A percentile compares a stretch with the other conserved stretches of the same genome.
Evolutionary conservation across 192 early-diverging fungal species (phyloP).

Genomic region (Piromyces finnis): DNA sequence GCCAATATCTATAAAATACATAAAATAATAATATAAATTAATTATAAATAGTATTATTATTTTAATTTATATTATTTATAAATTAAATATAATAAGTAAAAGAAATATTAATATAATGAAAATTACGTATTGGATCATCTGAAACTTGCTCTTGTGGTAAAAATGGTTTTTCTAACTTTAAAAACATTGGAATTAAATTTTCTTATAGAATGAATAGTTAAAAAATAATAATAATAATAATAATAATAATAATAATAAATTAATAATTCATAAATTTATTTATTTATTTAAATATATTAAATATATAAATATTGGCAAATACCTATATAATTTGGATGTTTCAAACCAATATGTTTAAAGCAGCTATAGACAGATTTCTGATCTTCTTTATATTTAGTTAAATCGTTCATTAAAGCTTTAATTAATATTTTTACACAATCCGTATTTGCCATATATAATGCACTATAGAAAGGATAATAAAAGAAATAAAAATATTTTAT

Average conservation of each 20-base stretch:
- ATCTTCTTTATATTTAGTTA: slow-evolving; percentile 52
- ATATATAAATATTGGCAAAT: slow-evolving; percentile 18
- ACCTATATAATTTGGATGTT: slow-evolving; percentile 21
- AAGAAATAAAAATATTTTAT: background rate
- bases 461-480: background rate
- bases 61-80: too few species aligned
- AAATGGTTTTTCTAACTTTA: background rate
- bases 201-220: too few species aligned
- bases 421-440: slow-evolving; percentile 28
- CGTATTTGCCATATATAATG: slow-evolving; percentile 5
- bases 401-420: slow-evolving; percentile 34
- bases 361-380: slow-evolving; percentile 46
- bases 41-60: too few species aligned
- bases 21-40: too few species aligned
- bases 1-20: slow-evolving; percentile 50
- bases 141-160: background rate
- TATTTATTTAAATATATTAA: slow-evolving; percentile 2
- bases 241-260: slow-evolving; percentile 42
- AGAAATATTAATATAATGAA: too few species aligned
- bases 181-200: slow-evolving; percentile 12
- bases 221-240: slow-evolving; percentile 49
- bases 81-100: too few species aligned
- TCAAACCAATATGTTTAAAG: slow-evolving; percentile 39
- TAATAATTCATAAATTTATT: slow-evolving; percentile 21
- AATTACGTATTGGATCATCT: background rate